Base-by-base conservation (phyloP, 2,329 filamentous ascomycete genomes). In the Nemania serpens region DNA sequence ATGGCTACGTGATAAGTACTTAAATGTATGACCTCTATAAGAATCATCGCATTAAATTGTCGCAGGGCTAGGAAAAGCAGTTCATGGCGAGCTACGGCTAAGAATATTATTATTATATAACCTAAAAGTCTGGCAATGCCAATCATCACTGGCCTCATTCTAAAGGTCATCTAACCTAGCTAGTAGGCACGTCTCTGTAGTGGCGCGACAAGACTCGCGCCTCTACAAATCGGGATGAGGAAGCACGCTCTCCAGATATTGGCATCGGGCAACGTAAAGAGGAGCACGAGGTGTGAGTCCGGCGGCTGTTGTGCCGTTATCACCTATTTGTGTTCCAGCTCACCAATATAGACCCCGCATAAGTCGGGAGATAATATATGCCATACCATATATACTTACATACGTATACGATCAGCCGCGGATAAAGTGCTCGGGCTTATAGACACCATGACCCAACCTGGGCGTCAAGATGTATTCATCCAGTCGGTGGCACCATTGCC, bases 401-500 rank as follows among this genome's bases (percentile, higher is more conserved):
- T 5, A 3, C 11, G 3, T 12, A 39, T 39, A 39, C 48, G 46
- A 33, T 42, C 61, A 42, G 47, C 33, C 48, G 17, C 59, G 62
- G 62, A 54, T 64, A 64, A 64, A 62, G 20, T 64, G 55, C 47
- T 55, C 52, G 45, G 39, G 41, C 43, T 50, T 49, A 34, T 48
- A 29, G 20, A 29, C 20, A 12, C 33, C 18, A 11, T 10, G 13
- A 42, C 36, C 20, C 34, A 36, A 29, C 25, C 25, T 4, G 11
- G 34, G 2, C 5, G 3, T 41, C 41, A 18, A 43, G 11, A 43
- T 9, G 42, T 13, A 29, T 7, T 7, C 25, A 29, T 29, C 25
- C 25, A 34, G 20, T 41, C 20, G 17, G 2, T 52, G n/a, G 15
- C 33, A 47, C 18, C 33, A 52, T 37, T 49, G 17, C 47, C 41